A percentile compares a stretch with the other conserved stretches of the same genome.
phyloP scores from a whole-genome alignment of 352 stramenopile species.

The Blastocystis sp. region DNA sequence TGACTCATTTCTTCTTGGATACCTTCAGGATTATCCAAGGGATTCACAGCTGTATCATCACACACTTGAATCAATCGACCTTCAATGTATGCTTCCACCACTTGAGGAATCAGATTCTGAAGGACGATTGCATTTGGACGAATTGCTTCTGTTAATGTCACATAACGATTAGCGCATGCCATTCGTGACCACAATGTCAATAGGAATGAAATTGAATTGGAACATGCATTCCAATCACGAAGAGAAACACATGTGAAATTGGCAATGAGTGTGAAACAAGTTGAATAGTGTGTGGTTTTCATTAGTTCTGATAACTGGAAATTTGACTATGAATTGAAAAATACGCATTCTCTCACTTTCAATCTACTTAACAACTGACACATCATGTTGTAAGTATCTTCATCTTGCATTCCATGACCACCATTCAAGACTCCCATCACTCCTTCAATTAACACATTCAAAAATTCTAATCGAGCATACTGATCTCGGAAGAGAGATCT shows the following conservation, averaged over 20 bases:
- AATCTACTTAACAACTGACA: constrained; percentile 47
- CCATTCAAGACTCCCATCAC: background rate
- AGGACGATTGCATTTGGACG: background rate
- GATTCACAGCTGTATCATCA: constrained; percentile 29
- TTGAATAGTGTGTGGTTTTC: constrained; percentile 19
- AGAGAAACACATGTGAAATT: constrained; percentile 61
- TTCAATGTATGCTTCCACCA: constrained; percentile 54
- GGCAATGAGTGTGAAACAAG: constrained; percentile 36
- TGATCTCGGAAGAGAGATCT: constrained; percentile 34
- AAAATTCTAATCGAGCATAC: background rate
- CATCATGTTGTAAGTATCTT: constrained; percentile 63
- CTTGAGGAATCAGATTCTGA: background rate
- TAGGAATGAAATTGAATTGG: constrained; percentile 58
- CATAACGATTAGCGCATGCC: constrained; percentile 57
- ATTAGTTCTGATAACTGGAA: constrained; percentile 61
- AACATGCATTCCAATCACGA: constrained; percentile 52
- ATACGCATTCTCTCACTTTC: background rate
- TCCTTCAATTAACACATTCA: constrained; percentile 52
- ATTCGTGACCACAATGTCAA: constrained; percentile 56
- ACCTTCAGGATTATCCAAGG: constrained; percentile 47
- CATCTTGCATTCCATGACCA: constrained; percentile 40
- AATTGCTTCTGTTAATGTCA: constrained; percentile 14
- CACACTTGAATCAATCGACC: constrained; percentile 14
- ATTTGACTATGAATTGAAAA: constrained; percentile 38
- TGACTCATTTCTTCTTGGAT: constrained; percentile 51